Evolutionary conservation across 2,329 filamentous ascomycete genomes (phyloP).

Genomic region (Anthostomella pinea): DNA sequence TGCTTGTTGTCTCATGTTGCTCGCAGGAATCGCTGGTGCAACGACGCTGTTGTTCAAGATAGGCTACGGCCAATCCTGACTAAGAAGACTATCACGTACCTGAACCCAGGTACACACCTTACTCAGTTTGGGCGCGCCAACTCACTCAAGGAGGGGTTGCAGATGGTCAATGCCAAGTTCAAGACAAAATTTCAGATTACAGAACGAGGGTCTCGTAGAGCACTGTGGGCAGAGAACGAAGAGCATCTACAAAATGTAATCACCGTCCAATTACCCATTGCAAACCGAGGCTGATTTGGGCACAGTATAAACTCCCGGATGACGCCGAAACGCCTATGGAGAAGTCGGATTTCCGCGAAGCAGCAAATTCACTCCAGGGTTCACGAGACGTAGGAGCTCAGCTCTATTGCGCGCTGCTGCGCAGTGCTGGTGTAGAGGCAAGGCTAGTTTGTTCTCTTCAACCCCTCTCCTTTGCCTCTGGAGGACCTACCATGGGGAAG

Average conservation of each 20-base stretch:
- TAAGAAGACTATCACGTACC: constrained; percentile 60
- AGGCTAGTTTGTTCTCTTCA: constrained; percentile 90
- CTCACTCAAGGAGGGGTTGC: constrained; percentile 76
- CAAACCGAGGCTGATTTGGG: constrained; percentile 7
- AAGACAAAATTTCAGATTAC: constrained; percentile 67
- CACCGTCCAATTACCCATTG: constrained; percentile 14
- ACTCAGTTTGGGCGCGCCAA: constrained; percentile 74
- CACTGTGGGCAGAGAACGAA: constrained; percentile 72
- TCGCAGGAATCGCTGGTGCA: constrained; percentile 85
- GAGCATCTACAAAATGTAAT: constrained; percentile 58
- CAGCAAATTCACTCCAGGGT: constrained; percentile 68
- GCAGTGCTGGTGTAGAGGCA: constrained; percentile 76
- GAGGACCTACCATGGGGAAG: constrained; percentile 48
- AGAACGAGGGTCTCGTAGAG: constrained; percentile 64
- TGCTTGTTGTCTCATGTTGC: constrained; percentile 78
- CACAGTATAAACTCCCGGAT: constrained; percentile 53
- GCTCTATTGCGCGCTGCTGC: constrained; percentile 82
- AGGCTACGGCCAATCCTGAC: constrained; percentile 63
- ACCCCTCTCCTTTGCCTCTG: constrained; percentile 65
- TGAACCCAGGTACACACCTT: constrained; percentile 66
- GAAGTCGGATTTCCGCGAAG: constrained; percentile 68
- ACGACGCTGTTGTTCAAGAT: constrained; percentile 66
- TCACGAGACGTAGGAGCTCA: constrained; percentile 90
- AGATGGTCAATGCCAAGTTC: constrained; percentile 66
- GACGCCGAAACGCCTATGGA: constrained; percentile 68